Evolutionary conservation across 1,284 basidiomycete genomes (phyloP).

Genomic region (Apiotrichum sp.): DNA sequence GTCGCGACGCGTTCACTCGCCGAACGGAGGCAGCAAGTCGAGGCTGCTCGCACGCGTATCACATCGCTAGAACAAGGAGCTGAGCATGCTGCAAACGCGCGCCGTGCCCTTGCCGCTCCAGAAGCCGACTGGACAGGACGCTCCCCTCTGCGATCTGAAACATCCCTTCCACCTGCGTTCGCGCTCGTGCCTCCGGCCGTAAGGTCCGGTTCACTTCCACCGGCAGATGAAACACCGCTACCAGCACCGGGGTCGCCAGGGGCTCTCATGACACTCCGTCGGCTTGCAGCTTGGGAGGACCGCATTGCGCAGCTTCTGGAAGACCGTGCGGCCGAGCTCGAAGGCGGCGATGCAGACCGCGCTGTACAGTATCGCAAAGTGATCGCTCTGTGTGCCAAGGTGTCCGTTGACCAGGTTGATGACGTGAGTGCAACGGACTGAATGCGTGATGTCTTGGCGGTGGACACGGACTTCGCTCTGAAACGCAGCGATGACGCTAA

Average conservation of each 20-base stretch:
- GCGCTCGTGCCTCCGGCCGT: slow-evolving; percentile 35
- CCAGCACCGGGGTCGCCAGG: slow-evolving; percentile 51
- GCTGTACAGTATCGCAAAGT: slow-evolving; percentile 86
- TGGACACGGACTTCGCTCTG: too few relatives aligned
- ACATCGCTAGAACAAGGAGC: slow-evolving; percentile 69
- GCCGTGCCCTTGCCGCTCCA: slow-evolving; percentile 56
- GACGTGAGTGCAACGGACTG: slow-evolving; percentile 55
- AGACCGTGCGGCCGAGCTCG: slow-evolving; percentile 61
- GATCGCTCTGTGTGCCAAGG: slow-evolving; percentile 80
- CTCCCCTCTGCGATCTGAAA: slow-evolving; percentile 50
- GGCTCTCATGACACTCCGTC: slow-evolving; percentile 62
- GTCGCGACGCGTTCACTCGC: slow-evolving; percentile 84
- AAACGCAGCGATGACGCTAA: background rate
- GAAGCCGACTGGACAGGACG: slow-evolving; percentile 76
- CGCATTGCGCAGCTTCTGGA: slow-evolving; percentile 69
- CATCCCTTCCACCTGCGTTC: slow-evolving; percentile 47
- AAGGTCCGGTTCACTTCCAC: slow-evolving; percentile 47
- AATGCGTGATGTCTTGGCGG: too few relatives aligned
- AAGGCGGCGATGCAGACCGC: slow-evolving; percentile 74
- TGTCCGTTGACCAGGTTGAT: slow-evolving; percentile 81
- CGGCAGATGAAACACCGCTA: slow-evolving; percentile 40
- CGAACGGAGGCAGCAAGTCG: slow-evolving; percentile 76
- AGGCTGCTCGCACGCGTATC: slow-evolving; percentile 63
- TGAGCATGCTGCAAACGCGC: slow-evolving; percentile 71
- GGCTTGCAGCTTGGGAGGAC: slow-evolving; percentile 73